phyloP scores from a whole-genome alignment of 306 rosid species.

The Comarum palustre region DNA sequence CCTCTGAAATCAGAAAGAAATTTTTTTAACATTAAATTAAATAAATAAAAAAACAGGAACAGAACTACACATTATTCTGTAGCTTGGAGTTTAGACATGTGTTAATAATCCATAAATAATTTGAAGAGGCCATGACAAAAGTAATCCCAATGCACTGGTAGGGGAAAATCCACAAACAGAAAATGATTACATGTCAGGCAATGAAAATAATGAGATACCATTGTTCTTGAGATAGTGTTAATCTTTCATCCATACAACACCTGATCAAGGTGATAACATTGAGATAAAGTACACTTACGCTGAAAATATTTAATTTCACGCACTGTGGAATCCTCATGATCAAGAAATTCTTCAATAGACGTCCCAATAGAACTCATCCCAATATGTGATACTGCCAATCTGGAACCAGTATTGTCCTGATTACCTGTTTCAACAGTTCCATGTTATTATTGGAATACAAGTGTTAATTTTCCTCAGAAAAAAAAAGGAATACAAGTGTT shows the following conservation, averaged over 20 bases:
- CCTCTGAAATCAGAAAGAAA: constrained; percentile 35
- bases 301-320: constrained; percentile 52
- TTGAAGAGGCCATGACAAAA: not conserved
- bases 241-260: not conserved
- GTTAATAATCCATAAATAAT: not conserved
- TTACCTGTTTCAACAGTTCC: constrained; percentile 21
- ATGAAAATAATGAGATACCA: not conserved
- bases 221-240: not conserved
- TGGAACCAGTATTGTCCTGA: constrained; percentile 43
- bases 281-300: constrained; percentile 38
- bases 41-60: not conserved
- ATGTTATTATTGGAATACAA: not conserved
- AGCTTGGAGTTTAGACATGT: not conserved
- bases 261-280: not conserved
- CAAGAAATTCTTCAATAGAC: constrained; percentile 54
- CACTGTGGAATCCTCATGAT: constrained; percentile 38
- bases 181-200: not conserved
- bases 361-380: constrained; percentile 78
- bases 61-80: not conserved
- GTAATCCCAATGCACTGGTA: not conserved
- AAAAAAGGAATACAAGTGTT: no score
- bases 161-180: not conserved
- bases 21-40: constrained; percentile 4
- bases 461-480: no score
- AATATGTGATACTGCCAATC: constrained; percentile 34